These are phyloP conservation scores for Globisporangium echinulatum DNA, from an alignment of 352 stramenopile genomes.

Conservation along the genomic window DNA sequence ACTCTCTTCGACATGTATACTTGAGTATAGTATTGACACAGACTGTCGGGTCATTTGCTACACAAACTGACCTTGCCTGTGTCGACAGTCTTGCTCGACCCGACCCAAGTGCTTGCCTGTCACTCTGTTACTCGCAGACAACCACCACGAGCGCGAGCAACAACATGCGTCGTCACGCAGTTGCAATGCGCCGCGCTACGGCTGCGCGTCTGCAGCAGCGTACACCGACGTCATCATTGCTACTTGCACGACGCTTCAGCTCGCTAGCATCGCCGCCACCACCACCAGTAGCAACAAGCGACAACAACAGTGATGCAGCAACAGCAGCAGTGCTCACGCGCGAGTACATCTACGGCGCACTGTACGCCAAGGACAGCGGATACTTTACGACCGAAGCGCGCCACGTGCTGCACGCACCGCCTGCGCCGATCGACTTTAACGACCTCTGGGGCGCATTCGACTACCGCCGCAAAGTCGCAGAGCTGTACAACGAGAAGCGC, in stretches of 20 bases:
- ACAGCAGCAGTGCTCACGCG: constrained; percentile 46
- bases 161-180: not conserved
- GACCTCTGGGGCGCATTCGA: constrained; percentile 72
- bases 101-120: no score
- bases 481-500: constrained; percentile 58
- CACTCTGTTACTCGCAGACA: not conserved
- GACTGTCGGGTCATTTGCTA: no score
- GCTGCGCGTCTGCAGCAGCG: not conserved
- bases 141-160: not conserved
- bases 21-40: no score
- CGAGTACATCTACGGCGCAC: constrained; percentile 77
- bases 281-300: not conserved
- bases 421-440: constrained; percentile 59
- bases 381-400: constrained; percentile 80
- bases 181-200: not conserved
- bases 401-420: constrained; percentile 66
- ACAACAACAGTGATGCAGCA: not conserved
- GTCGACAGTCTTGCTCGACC: no score
- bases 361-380: constrained; percentile 71
- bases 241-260: not conserved
- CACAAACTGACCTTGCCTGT: no score
- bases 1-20: no score
- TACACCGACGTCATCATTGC: not conserved
- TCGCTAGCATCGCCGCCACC: not conserved
- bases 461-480: constrained; percentile 53